These are phyloP conservation scores for Fraxinus velutina DNA, from an alignment of 305 asterid species.

Conservation along the genomic window DNA sequence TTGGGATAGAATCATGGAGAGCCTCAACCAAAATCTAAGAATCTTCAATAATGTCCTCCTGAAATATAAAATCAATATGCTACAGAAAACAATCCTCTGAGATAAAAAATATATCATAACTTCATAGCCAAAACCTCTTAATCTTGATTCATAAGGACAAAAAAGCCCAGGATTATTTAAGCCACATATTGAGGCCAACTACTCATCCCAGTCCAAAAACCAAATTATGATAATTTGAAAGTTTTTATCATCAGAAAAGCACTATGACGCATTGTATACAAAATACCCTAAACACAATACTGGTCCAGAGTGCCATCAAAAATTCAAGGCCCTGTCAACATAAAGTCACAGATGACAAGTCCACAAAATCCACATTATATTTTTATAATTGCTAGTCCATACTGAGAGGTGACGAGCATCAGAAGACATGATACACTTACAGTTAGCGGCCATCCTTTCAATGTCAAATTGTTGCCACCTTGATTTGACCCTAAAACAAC, in stretches of 20 bases:
- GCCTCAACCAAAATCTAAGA: neutral
- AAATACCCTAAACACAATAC: neutral
- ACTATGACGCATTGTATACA: neutral
- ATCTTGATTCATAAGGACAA: neutral
- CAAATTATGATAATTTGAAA: neutral
- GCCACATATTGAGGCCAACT: neutral
- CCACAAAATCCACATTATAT: neutral
- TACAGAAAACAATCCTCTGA: neutral
- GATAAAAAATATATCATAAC: neutral
- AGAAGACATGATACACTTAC: conserved; percentile 33
- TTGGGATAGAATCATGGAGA: neutral
- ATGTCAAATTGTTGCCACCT: conserved; percentile 85
- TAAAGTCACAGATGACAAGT: neutral
- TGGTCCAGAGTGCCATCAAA: neutral
- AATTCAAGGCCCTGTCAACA: neutral
- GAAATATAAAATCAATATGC: neutral
- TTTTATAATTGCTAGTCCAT: neutral
- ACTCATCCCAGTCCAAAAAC: neutral
- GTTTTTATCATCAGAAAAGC: neutral
- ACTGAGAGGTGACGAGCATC: neutral
- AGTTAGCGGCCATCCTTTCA: conserved; percentile 99
- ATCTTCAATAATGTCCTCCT: neutral
- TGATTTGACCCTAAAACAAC: conserved; percentile 78
- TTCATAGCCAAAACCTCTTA: neutral
- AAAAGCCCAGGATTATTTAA: neutral